Conservation (phyloP, 2,329 filamentous ascomycete species). For the Alternaria sp. region DNA sequence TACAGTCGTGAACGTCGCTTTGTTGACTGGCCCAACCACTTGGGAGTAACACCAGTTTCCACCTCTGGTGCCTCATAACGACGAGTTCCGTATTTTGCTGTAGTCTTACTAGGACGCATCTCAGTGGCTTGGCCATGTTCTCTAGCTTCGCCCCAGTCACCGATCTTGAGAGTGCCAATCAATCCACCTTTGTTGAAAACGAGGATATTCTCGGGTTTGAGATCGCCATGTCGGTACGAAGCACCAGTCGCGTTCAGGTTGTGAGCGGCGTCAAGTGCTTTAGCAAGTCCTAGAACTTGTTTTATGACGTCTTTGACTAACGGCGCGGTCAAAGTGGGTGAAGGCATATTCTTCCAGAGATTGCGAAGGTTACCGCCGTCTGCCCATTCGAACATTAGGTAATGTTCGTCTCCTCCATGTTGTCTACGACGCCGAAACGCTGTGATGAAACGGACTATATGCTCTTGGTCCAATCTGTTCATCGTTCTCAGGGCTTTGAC, state of each 20-base stretch:
- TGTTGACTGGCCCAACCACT: not conserved
- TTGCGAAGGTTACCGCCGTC: slow-evolving; percentile 29
- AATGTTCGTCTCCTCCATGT: slow-evolving; percentile 9
- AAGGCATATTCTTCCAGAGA: slow-evolving; percentile 21
- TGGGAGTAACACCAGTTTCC: not conserved
- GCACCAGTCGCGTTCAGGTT: slow-evolving; percentile 7
- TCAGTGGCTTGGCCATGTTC: slow-evolving; percentile 5
- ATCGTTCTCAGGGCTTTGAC: slow-evolving; percentile 21
- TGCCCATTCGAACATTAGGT: slow-evolving; percentile 34
- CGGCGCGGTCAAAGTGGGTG: slow-evolving; percentile 8
- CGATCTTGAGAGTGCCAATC: slow-evolving; percentile 26
- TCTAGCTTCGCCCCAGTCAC: slow-evolving; percentile 27
- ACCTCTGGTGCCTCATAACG: slow-evolving; percentile 29
- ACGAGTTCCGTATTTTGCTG: slow-evolving; percentile 17
- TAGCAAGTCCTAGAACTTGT: slow-evolving; percentile 29
- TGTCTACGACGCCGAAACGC: slow-evolving; percentile 18
- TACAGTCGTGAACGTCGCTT: slow-evolving; percentile 26
- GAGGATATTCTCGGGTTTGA: slow-evolving; percentile 53
- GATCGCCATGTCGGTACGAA: slow-evolving; percentile 40
- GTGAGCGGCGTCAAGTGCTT: slow-evolving; percentile 25
- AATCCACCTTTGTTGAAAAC: slow-evolving; percentile 22
- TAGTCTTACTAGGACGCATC: slow-evolving; percentile 14
- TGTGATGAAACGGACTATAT: slow-evolving; percentile 28
- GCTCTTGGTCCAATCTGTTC: slow-evolving; percentile 22
- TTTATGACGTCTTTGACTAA: slow-evolving; percentile 5